phyloP scores from a whole-genome alignment of 2,329 filamentous ascomycete species.

The Exophiala dermatitidis region DNA sequence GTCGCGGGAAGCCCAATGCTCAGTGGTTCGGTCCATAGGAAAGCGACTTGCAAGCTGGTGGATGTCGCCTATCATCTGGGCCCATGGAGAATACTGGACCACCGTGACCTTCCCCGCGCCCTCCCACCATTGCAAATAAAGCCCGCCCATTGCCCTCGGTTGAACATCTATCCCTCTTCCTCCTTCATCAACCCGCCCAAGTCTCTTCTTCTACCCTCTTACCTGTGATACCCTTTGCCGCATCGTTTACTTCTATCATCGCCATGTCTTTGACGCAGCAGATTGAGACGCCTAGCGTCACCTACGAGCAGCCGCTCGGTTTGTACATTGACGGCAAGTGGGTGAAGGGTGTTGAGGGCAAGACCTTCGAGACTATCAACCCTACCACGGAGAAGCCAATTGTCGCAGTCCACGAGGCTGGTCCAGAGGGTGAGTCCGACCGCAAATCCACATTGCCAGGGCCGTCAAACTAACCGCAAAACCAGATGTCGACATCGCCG shows the following conservation, averaged over 20 bases:
- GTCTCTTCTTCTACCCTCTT: neutral
- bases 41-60: conserved; percentile 10
- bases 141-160: conserved; percentile 9
- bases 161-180: conserved; percentile 32
- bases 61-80: neutral
- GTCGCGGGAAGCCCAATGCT: conserved; percentile 2
- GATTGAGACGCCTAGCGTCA: conserved; percentile 36
- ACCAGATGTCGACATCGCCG: conserved; percentile 59
- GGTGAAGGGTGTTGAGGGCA: conserved; percentile 73
- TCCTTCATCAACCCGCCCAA: conserved; percentile 22
- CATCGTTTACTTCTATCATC: conserved; percentile 8
- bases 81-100: neutral
- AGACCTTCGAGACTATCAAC: conserved; percentile 90
- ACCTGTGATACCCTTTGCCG: conserved; percentile 17
- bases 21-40: conserved; percentile 27
- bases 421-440: conserved; percentile 69
- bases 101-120: conserved; percentile 22
- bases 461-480: neutral
- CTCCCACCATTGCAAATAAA: conserved; percentile 22
- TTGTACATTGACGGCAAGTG: conserved; percentile 69
- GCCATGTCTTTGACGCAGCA: conserved; percentile 36
- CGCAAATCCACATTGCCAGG: neutral
- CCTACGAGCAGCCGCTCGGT: conserved; percentile 39
- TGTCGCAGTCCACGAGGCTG: conserved; percentile 72
- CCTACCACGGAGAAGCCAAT: conserved; percentile 78